Conservation (phyloP, 2,329 filamentous ascomycete species). For the Emergomyces pasteurianus region DNA sequence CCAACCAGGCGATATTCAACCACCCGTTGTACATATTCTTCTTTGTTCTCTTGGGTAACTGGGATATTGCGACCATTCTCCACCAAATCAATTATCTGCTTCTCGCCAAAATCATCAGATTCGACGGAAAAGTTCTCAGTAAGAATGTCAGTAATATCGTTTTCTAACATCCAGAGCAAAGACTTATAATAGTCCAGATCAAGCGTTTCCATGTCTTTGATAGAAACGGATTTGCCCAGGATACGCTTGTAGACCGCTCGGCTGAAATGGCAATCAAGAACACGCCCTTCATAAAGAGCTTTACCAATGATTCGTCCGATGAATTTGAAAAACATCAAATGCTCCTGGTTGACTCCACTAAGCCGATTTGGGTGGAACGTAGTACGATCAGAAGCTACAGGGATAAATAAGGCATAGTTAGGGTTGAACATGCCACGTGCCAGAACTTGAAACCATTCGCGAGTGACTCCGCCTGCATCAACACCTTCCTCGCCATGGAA, state of each 20-base stretch:
- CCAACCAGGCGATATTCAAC: constrained; percentile 87
- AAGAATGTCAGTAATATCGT: constrained; percentile 96
- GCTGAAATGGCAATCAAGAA: constrained; percentile 98
- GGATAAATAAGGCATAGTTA: constrained; percentile 91
- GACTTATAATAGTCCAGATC: constrained; percentile 99
- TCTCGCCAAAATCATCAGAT: constrained; percentile 86
- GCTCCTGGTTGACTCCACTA: constrained; percentile 87
- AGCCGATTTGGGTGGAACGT: constrained; percentile 97
- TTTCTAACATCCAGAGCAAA: constrained; percentile 94
- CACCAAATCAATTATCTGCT: constrained; percentile 73
- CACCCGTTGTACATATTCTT: constrained; percentile 88
- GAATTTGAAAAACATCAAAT: constrained; percentile 98
- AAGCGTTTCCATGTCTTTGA: constrained; percentile 99
- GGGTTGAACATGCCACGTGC: constrained; percentile 98
- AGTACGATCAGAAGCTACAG: constrained; percentile 91
- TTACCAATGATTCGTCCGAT: constrained; percentile 98
- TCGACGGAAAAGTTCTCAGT: constrained; percentile 93
- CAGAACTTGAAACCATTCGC: constrained; percentile 98
- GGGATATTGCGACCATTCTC: constrained; percentile 80
- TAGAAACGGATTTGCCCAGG: constrained; percentile 82
- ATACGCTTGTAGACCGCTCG: constrained; percentile 97
- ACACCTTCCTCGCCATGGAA: constrained; percentile 97
- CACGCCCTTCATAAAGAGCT: constrained; percentile 86
- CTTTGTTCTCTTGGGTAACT: constrained; percentile 96
- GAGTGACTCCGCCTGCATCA: constrained; percentile 90